Base-by-base conservation (phyloP, 768 basidiomycete species). In the Lactarius sp. region DNA sequence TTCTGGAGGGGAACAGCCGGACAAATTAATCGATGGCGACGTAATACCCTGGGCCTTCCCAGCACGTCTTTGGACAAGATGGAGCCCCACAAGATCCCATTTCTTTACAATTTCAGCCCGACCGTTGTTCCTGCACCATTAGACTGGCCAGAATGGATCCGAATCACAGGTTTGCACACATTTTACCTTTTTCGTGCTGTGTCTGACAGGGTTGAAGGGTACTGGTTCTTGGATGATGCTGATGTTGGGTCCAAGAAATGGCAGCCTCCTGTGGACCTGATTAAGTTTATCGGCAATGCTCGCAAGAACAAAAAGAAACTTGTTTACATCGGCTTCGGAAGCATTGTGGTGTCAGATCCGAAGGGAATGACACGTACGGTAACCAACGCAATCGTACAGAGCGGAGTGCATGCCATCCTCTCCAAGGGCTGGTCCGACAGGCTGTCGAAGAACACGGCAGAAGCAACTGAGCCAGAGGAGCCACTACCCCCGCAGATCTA, bases 141-240 rank as follows among this genome's bases (percentile, higher is more conserved):
- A 60, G 96, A 99, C 73, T 99, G 97, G 97, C 93, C 94, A 4
- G 96, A 99, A 74, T 98, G 95, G 94, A 98, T 98, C 66, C 88
- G 91, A 47, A 84, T 95, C 1, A 94, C 94, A 65, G 92, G 92
- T 90, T 9, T 27, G 53, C 33, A 60, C 16, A 33, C 16, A 33
- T 46, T 50, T 12, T 20, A 54, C 31, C 14, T 58, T 50, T 47
- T 60, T 31, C n/a, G 12, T 56, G 14, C 36, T 36, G 49, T 52
- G 27, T 42, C 59, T 44, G 54, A 60, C 58, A 16, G 27, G 33
- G 46, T 34, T 67, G 9, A 55, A 92, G 96, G 96, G 9, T 98
- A 97, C 73, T 99, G 96, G 96, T 95, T 94, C 83, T 81, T 99
- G 52, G 85, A 96, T 56, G 92, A 93, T 66, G 92, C 95, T 6